These are phyloP conservation scores for Diplodia intermedia DNA, from an alignment of 2,329 filamentous ascomycete genomes.

Conservation along the genomic window DNA sequence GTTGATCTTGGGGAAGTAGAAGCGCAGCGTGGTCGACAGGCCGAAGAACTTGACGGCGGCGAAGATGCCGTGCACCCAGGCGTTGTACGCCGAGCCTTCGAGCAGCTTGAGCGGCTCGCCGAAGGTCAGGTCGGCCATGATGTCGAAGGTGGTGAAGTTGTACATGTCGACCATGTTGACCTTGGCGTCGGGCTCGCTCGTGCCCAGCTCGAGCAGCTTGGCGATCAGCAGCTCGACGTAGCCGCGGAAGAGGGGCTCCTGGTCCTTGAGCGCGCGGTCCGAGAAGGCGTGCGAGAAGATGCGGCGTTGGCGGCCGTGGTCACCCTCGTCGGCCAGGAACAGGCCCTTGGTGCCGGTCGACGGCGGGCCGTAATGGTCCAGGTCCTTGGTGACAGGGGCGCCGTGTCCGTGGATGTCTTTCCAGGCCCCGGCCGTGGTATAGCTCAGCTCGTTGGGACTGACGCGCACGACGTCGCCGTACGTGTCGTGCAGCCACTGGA, in stretches of 20 bases:
- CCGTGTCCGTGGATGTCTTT: conserved; percentile 50
- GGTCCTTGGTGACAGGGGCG: conserved; percentile 44
- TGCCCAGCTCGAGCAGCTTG: conserved; percentile 49
- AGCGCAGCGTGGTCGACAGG: conserved; percentile 21
- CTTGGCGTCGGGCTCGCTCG: conserved; percentile 34
- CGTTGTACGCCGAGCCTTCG: conserved; percentile 39
- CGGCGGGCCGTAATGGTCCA: conserved; percentile 40
- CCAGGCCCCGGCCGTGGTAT: conserved; percentile 22
- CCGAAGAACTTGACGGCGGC: conserved; percentile 36
- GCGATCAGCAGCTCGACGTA: conserved; percentile 44
- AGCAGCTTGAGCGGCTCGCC: conserved; percentile 45
- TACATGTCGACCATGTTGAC: conserved; percentile 37
- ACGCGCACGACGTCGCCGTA: conserved; percentile 54
- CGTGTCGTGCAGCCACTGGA: conserved; percentile 47
- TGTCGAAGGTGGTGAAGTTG: conserved; percentile 46
- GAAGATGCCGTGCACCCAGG: conserved; percentile 45
- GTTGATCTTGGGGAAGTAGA: conserved; percentile 28
- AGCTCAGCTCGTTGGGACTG: conserved; percentile 46
- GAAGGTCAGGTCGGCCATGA: conserved; percentile 46
- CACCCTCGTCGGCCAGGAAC: conserved; percentile 46
- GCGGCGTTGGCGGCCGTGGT: conserved; percentile 51
- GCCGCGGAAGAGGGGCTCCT: conserved; percentile 49
- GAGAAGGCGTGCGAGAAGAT: conserved; percentile 52
- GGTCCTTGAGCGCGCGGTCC: conserved; percentile 49
- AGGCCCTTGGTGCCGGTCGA: conserved; percentile 47